Evolutionary conservation across 2,329 filamentous ascomycete species (phyloP).

Genomic region (Aspergillus fischeri): DNA sequence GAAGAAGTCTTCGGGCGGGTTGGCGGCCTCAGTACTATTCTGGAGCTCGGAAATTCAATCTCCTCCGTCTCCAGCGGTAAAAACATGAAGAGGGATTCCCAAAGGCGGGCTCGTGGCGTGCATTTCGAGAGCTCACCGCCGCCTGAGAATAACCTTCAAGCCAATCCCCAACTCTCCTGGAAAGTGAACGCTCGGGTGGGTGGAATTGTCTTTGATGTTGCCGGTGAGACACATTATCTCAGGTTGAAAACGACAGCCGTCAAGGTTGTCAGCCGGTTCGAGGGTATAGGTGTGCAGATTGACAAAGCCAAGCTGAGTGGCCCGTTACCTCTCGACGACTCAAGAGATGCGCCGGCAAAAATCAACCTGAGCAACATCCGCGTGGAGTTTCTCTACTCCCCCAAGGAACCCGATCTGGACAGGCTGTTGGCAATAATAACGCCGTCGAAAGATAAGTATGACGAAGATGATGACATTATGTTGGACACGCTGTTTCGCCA

Average conservation of each 20-base stretch:
- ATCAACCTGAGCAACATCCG: conserved; percentile 63
- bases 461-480: conserved; percentile 88
- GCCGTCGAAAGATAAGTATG: conserved; percentile 86
- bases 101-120: conserved; percentile 46
- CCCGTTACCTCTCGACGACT: conserved; percentile 56
- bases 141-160: conserved; percentile 15
- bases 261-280: conserved; percentile 71
- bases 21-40: conserved; percentile 83
- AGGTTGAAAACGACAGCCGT: conserved; percentile 73
- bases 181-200: conserved; percentile 76
- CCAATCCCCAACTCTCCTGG: conserved; percentile 23
- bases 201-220: conserved; percentile 70
- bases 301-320: conserved; percentile 72
- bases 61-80: conserved; percentile 62
- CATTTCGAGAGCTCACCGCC: conserved; percentile 52
- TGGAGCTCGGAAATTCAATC: conserved; percentile 83
- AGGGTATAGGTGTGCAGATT: conserved; percentile 68
- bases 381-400: conserved; percentile 67
- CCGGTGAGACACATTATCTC: conserved; percentile 72
- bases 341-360: conserved; percentile 52
- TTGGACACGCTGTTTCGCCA: conserved; percentile 86
- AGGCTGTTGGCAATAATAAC: conserved; percentile 80
- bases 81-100: conserved; percentile 28
- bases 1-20: conserved; percentile 87
- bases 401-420: conserved; percentile 76